Evolutionary conservation across 768 basidiomycete genomes (phyloP).

Genomic region (Fistulinella prunicolor): DNA sequence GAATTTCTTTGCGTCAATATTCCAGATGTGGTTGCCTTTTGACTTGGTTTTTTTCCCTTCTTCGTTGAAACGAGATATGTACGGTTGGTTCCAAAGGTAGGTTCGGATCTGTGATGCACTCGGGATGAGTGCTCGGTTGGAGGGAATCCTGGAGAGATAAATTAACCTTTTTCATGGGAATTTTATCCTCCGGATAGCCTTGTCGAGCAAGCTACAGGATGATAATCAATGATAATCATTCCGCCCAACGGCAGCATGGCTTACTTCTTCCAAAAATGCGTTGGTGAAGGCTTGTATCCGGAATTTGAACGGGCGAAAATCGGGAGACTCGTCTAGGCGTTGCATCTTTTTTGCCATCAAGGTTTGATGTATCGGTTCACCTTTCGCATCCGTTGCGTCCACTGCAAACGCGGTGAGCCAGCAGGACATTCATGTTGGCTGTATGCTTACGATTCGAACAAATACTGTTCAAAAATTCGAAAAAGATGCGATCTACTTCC

Average conservation of each 20-base stretch:
- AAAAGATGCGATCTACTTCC: conserved; percentile 88
- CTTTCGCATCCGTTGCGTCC: conserved; percentile 90
- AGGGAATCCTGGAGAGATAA: conserved; percentile 9
- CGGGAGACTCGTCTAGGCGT: conserved; percentile 90
- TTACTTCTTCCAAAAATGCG: conserved; percentile 88
- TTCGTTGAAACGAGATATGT: conserved; percentile 96
- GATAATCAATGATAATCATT: conserved; percentile 8
- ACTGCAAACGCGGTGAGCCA: conserved; percentile 48
- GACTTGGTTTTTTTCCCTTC: conserved; percentile 99
- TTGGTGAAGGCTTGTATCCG: conserved; percentile 97
- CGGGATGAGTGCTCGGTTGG: conserved; percentile 14
- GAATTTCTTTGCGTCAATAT: conserved; percentile 88
- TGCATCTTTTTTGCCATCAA: conserved; percentile 99
- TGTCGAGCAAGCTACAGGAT: conserved; percentile 65
- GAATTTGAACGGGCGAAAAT: conserved; percentile 99
- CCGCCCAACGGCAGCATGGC: conserved; percentile 13
- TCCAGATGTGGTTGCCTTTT: conserved; percentile 99
- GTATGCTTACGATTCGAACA: conserved; percentile 83
- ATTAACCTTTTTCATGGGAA: conserved; percentile 92
- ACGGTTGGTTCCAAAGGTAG: conserved; percentile 93
- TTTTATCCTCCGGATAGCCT: conserved; percentile 90
- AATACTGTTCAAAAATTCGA: conserved; percentile 80
- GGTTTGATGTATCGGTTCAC: conserved; percentile 96
- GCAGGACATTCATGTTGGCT: conserved; percentile 2
- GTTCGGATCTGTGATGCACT: conserved; percentile 66